phyloP scores from a whole-genome alignment of 108 stramenopile species.

The Aurantiochytrium sp. region DNA sequence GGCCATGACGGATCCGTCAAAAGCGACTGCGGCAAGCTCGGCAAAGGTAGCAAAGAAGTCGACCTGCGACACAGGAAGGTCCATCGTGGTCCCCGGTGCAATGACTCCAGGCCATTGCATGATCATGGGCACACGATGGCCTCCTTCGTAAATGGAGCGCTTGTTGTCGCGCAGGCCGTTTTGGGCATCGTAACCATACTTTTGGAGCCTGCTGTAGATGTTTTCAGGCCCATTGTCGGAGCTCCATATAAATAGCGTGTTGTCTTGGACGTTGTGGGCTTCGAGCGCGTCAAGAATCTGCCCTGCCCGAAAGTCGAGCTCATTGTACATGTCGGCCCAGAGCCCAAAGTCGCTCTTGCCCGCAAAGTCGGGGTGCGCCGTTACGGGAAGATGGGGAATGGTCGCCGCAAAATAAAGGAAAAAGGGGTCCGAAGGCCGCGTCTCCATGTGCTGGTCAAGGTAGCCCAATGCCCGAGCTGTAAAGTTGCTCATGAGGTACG shows the following conservation, averaged over 20 bases:
- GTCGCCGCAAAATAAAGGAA: not conserved
- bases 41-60: not conserved
- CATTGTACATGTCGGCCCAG: not conserved
- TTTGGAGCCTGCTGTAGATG: not conserved
- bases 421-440: not conserved
- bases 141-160: not conserved
- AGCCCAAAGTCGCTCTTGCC: not conserved
- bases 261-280: not conserved
- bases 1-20: no score
- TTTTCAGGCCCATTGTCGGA: not conserved
- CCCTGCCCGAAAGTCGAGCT: not conserved
- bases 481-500: not conserved
- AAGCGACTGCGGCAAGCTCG: not conserved
- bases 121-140: not conserved
- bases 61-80: not conserved
- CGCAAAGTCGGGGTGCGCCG: not conserved
- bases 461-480: not conserved
- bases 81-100: not conserved
- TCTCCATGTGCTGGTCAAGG: not conserved
- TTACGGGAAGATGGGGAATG: not conserved
- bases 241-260: not conserved
- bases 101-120: not conserved
- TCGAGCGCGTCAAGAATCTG: not conserved
- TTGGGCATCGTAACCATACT: not conserved
- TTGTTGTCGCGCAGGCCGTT: not conserved